A percentile compares a stretch with the other conserved stretches of the same genome.
Evolutionary conservation across 192 early-diverging fungal genomes (phyloP).

Genomic region (Backusella mclennaniae): DNA sequence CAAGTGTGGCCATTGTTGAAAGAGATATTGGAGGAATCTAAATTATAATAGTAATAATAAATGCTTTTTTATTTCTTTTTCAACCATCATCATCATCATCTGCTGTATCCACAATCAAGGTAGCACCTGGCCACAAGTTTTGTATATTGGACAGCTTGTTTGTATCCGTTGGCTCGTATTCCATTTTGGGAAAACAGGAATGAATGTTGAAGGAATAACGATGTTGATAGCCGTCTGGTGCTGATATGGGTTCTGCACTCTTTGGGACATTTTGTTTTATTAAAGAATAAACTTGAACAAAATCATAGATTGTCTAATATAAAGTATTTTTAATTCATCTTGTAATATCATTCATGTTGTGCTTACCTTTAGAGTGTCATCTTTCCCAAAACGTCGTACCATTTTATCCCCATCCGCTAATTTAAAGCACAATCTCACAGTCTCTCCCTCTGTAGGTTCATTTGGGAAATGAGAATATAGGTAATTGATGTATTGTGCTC

Average conservation of each 20-base stretch:
- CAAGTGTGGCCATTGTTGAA: conserved; percentile 44
- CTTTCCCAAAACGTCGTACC: neutral
- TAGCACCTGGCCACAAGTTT: conserved; percentile 78
- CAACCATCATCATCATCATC: conserved; percentile 19
- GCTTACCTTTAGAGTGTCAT: neutral
- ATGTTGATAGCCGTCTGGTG: conserved; percentile 52
- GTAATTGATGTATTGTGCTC: conserved; percentile 39
- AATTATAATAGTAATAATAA: neutral
- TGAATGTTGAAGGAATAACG: conserved; percentile 76
- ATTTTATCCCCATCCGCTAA: neutral
- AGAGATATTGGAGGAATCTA: neutral
- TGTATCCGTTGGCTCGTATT: conserved; percentile 45
- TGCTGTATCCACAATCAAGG: conserved; percentile 70
- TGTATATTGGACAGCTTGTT: conserved; percentile 42
- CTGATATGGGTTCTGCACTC: conserved; percentile 17
- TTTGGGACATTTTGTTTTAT: neutral
- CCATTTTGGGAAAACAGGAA: conserved; percentile 77
- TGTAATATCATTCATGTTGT: neutral
- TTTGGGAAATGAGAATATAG: neutral
- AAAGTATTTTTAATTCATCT: no score
- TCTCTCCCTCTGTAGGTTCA: neutral
- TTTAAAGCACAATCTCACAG: neutral
- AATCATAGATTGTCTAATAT: conserved; percentile 61
- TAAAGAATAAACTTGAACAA: conserved; percentile 64
- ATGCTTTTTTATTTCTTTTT: neutral